phyloP scores from a whole-genome alignment of 345 rosid genomes.

The Moringa oleifera region DNA sequence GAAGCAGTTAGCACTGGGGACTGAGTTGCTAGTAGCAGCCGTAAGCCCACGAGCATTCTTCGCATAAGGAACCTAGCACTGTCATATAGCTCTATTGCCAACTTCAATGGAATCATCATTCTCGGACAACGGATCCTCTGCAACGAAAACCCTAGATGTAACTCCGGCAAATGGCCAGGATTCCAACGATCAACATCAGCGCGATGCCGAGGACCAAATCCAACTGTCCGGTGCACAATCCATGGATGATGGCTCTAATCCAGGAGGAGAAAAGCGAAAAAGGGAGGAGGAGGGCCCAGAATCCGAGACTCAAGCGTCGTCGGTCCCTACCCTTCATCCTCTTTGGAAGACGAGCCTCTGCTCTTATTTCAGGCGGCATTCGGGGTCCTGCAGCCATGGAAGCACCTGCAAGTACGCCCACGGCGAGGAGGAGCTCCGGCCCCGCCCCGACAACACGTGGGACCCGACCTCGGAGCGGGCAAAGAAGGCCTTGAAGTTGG shows the following conservation, averaged over 20 bases:
- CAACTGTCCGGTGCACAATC: constrained; percentile 24
- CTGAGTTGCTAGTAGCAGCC: too few species aligned
- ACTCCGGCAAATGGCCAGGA: constrained; percentile 15
- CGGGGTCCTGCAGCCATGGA: constrained; percentile 66
- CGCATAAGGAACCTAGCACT: too few species aligned
- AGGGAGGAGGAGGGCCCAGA: constrained; percentile 20
- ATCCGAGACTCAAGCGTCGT: constrained; percentile 15
- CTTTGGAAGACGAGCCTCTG: constrained; percentile 77
- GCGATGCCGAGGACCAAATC: background rate
- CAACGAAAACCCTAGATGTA: constrained; percentile 24
- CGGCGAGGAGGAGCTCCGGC: constrained; percentile 79
- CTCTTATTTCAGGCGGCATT: constrained; percentile 69
- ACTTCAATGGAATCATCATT: constrained; percentile 40
- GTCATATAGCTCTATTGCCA: background rate
- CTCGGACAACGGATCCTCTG: constrained; percentile 29
- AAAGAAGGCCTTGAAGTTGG: constrained; percentile 45
- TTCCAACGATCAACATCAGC: constrained; percentile 13
- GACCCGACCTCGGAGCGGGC: constrained; percentile 91
- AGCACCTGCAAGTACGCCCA: constrained; percentile 75
- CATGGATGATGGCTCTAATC: constrained; percentile 13
- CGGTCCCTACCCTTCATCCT: constrained; percentile 28
- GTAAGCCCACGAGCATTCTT: too few species aligned
- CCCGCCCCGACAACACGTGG: constrained; percentile 80
- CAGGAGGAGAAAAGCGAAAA: constrained; percentile 68
- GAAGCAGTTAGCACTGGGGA: too few species aligned